These are phyloP conservation scores for Cryphonectria naterciae DNA, from an alignment of 2,329 filamentous ascomycete species.

Conservation along the genomic window DNA sequence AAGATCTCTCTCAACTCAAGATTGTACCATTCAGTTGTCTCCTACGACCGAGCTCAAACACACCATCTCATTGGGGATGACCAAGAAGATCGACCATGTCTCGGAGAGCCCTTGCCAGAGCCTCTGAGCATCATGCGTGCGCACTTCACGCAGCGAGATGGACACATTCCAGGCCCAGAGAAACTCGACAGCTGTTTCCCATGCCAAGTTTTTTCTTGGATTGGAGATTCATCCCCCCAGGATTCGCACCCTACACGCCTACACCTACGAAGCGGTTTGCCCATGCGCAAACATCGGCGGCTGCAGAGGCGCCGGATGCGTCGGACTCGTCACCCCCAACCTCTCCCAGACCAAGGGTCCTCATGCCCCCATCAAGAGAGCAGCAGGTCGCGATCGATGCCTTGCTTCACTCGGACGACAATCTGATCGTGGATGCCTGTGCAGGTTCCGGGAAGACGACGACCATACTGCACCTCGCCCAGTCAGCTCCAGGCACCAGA, in stretches of 20 bases:
- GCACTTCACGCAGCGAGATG: not conserved
- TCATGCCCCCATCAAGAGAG: constrained; percentile 21
- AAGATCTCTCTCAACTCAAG: not conserved
- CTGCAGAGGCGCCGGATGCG: not conserved
- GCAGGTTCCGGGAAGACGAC: constrained; percentile 28
- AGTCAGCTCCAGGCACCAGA: constrained; percentile 11
- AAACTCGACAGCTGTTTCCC: not conserved
- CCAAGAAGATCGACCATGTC: not conserved
- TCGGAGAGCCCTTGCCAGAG: not conserved
- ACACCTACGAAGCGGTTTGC: not conserved
- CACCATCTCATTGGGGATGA: not conserved
- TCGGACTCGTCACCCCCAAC: not conserved
- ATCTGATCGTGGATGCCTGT: constrained; percentile 25
- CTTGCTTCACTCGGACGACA: constrained; percentile 16
- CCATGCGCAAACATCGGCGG: not conserved
- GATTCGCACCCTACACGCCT: not conserved
- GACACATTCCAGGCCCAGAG: not conserved
- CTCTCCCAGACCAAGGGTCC: not conserved
- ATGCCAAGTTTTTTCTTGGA: not conserved
- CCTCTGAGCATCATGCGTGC: not conserved
- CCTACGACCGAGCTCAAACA: not conserved
- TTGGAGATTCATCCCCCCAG: not conserved
- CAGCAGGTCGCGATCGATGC: constrained; percentile 25
- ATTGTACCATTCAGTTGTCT: not conserved
- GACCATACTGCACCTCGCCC: constrained; percentile 24